A percentile compares a stretch with the other conserved stretches of the same genome.
Evolutionary conservation across 768 basidiomycete genomes (phyloP).

Genomic region (Sarcomyxa edulis): DNA sequence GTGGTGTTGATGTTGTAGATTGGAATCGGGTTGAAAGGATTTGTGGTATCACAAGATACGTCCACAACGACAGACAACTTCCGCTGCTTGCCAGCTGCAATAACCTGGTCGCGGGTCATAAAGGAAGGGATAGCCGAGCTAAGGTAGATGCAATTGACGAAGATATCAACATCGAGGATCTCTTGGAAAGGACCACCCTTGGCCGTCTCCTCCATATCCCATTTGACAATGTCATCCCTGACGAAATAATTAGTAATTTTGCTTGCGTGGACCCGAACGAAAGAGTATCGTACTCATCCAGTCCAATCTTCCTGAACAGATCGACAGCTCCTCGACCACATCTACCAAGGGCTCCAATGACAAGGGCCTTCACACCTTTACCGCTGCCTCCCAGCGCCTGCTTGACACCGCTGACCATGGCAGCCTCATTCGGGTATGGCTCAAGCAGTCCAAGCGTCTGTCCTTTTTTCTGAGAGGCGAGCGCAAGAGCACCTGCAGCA

Average conservation of each 20-base stretch:
- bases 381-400: constrained; percentile 58
- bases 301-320: constrained; percentile 92
- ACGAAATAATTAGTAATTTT: constrained; percentile 6
- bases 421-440: constrained; percentile 79
- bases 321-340: constrained; percentile 95
- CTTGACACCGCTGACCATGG: constrained; percentile 77
- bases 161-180: constrained; percentile 94
- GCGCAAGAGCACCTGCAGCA: constrained; percentile 82
- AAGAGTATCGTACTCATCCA: constrained; percentile 69
- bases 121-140: constrained; percentile 84
- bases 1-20: constrained; percentile 94
- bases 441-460: constrained; percentile 60
- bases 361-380: constrained; percentile 77
- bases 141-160: constrained; percentile 99
- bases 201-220: constrained; percentile 96
- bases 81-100: constrained; percentile 62
- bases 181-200: constrained; percentile 96
- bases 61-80: constrained; percentile 84
- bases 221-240: constrained; percentile 92
- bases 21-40: constrained; percentile 96
- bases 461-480: constrained; percentile 61
- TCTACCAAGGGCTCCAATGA: constrained; percentile 93
- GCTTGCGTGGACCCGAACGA: constrained; percentile 4
- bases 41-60: constrained; percentile 98
- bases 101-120: constrained; percentile 63